Evolutionary conservation across 2,329 filamentous ascomycete species (phyloP), one percentile per base, ranked within the genome.

Genomic region (Gyromitra esculenta): DNA sequence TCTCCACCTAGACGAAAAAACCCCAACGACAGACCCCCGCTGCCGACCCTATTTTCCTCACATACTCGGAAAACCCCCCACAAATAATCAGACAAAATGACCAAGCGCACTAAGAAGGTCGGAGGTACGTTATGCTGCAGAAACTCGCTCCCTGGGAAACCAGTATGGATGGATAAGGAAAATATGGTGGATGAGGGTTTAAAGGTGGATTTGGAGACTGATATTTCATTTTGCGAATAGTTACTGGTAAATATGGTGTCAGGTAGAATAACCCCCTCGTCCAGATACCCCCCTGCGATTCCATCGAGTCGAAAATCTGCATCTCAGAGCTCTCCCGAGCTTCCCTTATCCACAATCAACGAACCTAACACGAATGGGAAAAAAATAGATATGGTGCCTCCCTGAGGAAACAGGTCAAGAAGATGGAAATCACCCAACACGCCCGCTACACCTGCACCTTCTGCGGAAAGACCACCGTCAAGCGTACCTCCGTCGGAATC

Each of bases 351-450:
- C 18, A 5, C 50, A 1, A 25, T 25, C 8, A 54, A 54, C 21
- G 21, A 31, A 5, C 25, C 64, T 66, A 68, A 78, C 54, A 56
- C 52, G 31, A 31, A 31, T 31, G 25, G 25, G 2, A 1, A 9
- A 35, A 75, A 57, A 63, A 81, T 82, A 95, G 93, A 90, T 97
- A 97, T 87, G 96, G 95, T 94, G 95, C 96, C 85, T 98, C 96
- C 84, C 93, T 98, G 87, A 93, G 94, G 88, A 98, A 98, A 91
- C 94, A 94, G 86, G 91, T 96, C 85, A 98, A 98, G 93, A 97
- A 97, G 92, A 97, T 97, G 92, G 96, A 98, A 91, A 92, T 98
- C 86, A 92, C 93, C 84, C 96, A 98, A 87, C 96, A 99, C 89
- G 93, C 94, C 88, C 92, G 92, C 86, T 98, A 97, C 86, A 91